These are phyloP conservation scores for Pleurotus platypus DNA, from an alignment of 768 basidiomycete genomes.

Conservation along the genomic window DNA sequence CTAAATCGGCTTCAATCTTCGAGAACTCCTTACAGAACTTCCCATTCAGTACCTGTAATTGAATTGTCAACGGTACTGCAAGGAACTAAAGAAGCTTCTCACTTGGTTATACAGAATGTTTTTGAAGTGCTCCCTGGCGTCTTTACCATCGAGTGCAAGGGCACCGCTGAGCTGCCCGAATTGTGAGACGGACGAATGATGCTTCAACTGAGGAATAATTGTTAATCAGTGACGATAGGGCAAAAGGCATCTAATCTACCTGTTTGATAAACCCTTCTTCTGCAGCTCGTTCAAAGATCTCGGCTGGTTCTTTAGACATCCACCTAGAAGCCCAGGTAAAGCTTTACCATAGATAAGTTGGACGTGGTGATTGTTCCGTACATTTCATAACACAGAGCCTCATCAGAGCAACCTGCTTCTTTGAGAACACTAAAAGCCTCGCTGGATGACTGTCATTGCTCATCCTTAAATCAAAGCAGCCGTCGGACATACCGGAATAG, in stretches of 20 bases:
- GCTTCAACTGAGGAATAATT: slow-evolving; percentile 55
- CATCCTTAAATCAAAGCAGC: not conserved
- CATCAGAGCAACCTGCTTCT: slow-evolving; percentile 63
- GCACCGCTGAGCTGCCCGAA: slow-evolving; percentile 60
- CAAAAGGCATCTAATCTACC: slow-evolving; percentile 23
- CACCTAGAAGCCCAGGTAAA: slow-evolving; percentile 34
- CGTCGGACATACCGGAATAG: slow-evolving; percentile 41
- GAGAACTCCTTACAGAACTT: slow-evolving; percentile 55
- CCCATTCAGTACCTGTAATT: slow-evolving; percentile 48
- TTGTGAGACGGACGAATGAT: slow-evolving; percentile 60
- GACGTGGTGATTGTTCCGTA: slow-evolving; percentile 19
- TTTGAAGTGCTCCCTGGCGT: slow-evolving; percentile 48
- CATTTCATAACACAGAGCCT: slow-evolving; percentile 67
- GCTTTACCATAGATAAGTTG: not conserved
- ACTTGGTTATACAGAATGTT: slow-evolving; percentile 58
- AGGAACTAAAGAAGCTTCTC: slow-evolving; percentile 3
- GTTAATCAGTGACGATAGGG: not conserved
- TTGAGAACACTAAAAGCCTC: slow-evolving; percentile 61
- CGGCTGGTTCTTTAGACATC: slow-evolving; percentile 72
- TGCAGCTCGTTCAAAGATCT: slow-evolving; percentile 65
- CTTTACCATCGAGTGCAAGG: slow-evolving; percentile 49
- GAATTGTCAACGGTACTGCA: not conserved
- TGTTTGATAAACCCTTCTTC: slow-evolving; percentile 63
- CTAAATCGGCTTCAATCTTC: slow-evolving; percentile 51
- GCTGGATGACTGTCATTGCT: slow-evolving; percentile 21